Conservation (phyloP, 2,329 filamentous ascomycete species). For the Fonsecaea multimorphosa region DNA sequence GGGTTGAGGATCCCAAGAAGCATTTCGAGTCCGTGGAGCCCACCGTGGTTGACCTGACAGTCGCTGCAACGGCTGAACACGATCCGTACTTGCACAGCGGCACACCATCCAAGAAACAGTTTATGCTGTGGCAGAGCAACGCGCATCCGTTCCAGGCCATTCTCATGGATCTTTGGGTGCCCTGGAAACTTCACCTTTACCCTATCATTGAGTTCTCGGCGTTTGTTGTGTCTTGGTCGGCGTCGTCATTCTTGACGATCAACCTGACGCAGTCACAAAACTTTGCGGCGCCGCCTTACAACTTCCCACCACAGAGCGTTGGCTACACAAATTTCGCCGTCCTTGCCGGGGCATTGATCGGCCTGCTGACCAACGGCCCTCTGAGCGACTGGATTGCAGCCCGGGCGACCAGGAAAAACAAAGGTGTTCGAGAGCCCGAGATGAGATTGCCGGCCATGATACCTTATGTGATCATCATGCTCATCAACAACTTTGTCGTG, state of each 20-base stretch:
- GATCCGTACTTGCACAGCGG: conserved; percentile 7
- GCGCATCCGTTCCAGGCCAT: conserved; percentile 43
- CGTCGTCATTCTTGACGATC: conserved; percentile 54
- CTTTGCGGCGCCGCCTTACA: conserved; percentile 62
- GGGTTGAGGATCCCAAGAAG: conserved; percentile 5
- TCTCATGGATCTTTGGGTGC: conserved; percentile 44
- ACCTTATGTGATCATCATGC: conserved; percentile 61
- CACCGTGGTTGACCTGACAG: neutral
- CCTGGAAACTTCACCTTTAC: conserved; percentile 47
- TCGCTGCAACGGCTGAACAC: neutral
- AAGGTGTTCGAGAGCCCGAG: conserved; percentile 63
- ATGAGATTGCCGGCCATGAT: conserved; percentile 63
- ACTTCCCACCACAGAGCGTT: conserved; percentile 56
- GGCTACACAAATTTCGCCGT: conserved; percentile 65
- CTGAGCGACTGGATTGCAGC: conserved; percentile 62
- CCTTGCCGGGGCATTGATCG: conserved; percentile 59
- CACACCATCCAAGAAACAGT: conserved; percentile 11
- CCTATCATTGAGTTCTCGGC: conserved; percentile 58
- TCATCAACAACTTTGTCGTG: conserved; percentile 56
- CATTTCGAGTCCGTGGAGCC: neutral
- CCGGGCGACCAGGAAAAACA: conserved; percentile 57
- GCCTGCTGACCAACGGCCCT: conserved; percentile 60
- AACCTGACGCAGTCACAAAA: conserved; percentile 64
- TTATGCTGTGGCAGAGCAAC: conserved; percentile 10
- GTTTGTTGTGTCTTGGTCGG: conserved; percentile 17